These are phyloP conservation scores for Ogataea ganodermae DNA, from an alignment of 805 yeast genomes.

Conservation along the genomic window DNA sequence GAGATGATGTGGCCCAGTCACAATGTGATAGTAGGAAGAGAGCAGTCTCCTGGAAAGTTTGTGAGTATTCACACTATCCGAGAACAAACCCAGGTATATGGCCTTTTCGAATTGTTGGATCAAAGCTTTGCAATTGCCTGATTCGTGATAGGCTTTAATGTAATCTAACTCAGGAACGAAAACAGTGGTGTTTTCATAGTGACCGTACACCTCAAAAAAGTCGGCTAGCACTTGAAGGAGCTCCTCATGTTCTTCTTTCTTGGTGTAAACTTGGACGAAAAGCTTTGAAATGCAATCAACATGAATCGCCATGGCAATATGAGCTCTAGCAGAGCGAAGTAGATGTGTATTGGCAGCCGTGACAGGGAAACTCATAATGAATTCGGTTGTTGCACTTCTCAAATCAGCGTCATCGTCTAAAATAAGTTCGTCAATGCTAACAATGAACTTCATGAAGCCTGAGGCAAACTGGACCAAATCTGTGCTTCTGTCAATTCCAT, in stretches of 20 bases:
- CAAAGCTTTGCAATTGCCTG: conserved; percentile 34
- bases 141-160: conserved; percentile 20
- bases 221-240: conserved; percentile 42
- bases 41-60: conserved; percentile 47
- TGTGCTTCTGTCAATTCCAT: conserved; percentile 6
- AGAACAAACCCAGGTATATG: conserved; percentile 50
- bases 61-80: conserved; percentile 53
- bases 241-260: conserved; percentile 30
- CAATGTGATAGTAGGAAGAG: conserved; percentile 25
- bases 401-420: conserved; percentile 39
- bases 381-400: conserved; percentile 38
- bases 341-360: conserved; percentile 35
- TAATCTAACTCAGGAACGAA: not conserved
- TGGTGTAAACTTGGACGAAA: conserved; percentile 27
- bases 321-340: conserved; percentile 36
- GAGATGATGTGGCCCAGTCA: conserved; percentile 25
- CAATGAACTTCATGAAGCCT: conserved; percentile 23
- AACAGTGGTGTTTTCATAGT: conserved; percentile 13
- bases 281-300: conserved; percentile 39
- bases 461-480: conserved; percentile 23
- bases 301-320: conserved; percentile 41
- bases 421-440: conserved; percentile 41
- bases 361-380: conserved; percentile 36
- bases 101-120: conserved; percentile 51
- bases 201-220: conserved; percentile 40